phyloP scores from a whole-genome alignment of 768 basidiomycete species.

The Lactarius hengduanensis region DNA sequence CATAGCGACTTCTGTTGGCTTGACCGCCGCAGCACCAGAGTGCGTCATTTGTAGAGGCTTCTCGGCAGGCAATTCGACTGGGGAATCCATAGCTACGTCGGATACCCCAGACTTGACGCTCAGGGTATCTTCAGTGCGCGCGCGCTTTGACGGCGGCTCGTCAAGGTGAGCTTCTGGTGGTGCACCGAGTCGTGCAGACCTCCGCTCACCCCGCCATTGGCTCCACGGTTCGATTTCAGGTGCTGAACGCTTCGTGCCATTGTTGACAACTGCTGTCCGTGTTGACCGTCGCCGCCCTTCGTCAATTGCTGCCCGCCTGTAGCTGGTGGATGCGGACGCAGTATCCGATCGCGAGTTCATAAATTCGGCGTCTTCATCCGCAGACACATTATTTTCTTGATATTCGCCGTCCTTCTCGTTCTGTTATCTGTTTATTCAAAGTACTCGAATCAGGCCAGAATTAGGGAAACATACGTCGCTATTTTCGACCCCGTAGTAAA shows the following conservation, averaged over 20 bases:
- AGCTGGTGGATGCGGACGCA: constrained; percentile 21
- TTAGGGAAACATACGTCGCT: constrained; percentile 54
- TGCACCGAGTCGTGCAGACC: constrained; percentile 66
- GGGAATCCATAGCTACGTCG: constrained; percentile 27
- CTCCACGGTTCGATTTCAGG: constrained; percentile 49
- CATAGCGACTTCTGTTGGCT: constrained; percentile 69
- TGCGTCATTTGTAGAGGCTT: constrained; percentile 49
- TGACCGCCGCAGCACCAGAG: constrained; percentile 63
- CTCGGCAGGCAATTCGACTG: constrained; percentile 25
- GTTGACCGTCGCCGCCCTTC: constrained; percentile 42
- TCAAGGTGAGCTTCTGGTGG: constrained; percentile 52
- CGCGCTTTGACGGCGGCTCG: constrained; percentile 59
- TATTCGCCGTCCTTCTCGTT: constrained; percentile 62
- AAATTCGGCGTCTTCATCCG: constrained; percentile 37
- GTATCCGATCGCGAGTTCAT: constrained; percentile 33
- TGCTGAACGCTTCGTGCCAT: constrained; percentile 50
- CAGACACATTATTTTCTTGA: constrained; percentile 49
- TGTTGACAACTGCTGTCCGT: constrained; percentile 40
- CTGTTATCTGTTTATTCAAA: constrained; percentile 37
- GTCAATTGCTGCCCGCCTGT: constrained; percentile 20
- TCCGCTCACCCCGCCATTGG: constrained; percentile 72
- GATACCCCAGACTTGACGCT: constrained; percentile 34
- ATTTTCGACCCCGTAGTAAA: constrained; percentile 63
- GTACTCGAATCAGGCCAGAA: constrained; percentile 31
- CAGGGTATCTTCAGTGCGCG: constrained; percentile 67